Evolutionary conservation across 805 yeast species (phyloP).

Genomic region (Wickerhamomyces mucosus): DNA sequence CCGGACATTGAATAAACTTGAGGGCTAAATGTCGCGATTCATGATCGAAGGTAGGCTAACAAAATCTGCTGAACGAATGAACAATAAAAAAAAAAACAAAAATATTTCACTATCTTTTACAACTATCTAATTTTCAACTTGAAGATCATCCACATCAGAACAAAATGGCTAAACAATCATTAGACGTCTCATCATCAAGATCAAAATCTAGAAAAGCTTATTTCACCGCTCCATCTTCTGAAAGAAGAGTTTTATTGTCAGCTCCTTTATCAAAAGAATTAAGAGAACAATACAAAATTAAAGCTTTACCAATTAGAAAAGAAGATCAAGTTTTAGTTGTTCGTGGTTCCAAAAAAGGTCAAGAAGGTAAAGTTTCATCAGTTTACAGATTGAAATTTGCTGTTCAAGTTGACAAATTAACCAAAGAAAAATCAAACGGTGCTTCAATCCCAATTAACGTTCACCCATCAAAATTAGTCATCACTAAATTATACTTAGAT

Average conservation of each 20-base stretch:
- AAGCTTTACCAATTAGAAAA: constrained; percentile 94
- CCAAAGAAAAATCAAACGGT: constrained; percentile 97
- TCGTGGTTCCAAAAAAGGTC: constrained; percentile 99
- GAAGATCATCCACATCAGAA: no score
- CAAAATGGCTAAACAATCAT: constrained; percentile 40
- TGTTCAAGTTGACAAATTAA: constrained; percentile 93
- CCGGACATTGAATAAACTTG: no score
- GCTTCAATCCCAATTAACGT: constrained; percentile 95
- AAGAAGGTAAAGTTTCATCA: constrained; percentile 95
- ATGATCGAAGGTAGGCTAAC: no score
- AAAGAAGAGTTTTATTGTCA: constrained; percentile 88
- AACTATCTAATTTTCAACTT: no score
- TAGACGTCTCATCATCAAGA: constrained; percentile 99
- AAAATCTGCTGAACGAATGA: no score
- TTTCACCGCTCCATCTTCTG: constrained; percentile 96
- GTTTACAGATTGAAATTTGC: constrained; percentile 98
- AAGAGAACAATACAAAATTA: constrained; percentile 93
- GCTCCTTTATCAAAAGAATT: constrained; percentile 99
- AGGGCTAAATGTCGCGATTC: no score
- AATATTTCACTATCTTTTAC: no score
- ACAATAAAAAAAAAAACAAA: no score
- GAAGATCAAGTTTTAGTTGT: constrained; percentile 92
- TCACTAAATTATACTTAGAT: constrained; percentile 97
- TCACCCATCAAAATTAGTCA: constrained; percentile 98
- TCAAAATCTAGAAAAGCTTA: constrained; percentile 99